Base-by-base conservation (phyloP, 176 grass and related monocot genomes). In the Sorghum bicolor region DNA sequence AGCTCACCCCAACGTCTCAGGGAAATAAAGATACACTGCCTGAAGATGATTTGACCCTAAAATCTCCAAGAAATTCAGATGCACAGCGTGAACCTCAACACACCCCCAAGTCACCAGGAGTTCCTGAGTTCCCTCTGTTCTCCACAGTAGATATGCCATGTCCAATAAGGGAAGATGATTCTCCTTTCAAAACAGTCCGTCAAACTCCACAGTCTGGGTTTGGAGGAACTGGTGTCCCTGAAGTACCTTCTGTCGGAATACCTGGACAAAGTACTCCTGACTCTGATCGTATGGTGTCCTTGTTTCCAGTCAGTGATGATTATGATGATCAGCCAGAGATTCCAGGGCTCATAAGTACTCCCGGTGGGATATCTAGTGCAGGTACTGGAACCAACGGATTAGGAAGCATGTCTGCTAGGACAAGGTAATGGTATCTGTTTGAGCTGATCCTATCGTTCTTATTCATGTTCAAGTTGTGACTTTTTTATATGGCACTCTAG, bases 371-470 rank as follows among this genome's bases (percentile, higher is more conserved):
- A 61, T 83, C 87, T 84, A 88, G 47, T 76, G 68, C 47, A 80
- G 91, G 72, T 80, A 90, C 86, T 63, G 64, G 77, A 43, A 67
- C 45, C 80, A 88, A 75, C 64, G 88, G 82, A 87, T 78, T 75
- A 68, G 81, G 76, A 70, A 91, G 84, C 85, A 90, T 94, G 86
- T 98, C 96, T 90, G 90, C 80, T n/a, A 91, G 93, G 73, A 95
- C 96, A 82, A 92, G 91, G 95, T 97, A 90, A 82, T 77, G 64
- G 45, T 11, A 63, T 80, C 78, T 67, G 34, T 66, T 80, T 67
- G 30, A 67, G 32, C 44, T 12, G 6, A 52, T 15, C 1, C n/a
- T 1, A 15, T 43, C 12, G 0, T 32, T 76, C 8, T 39, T 52
- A 63, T 81, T 55, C 43, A 31, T 74, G 25, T 20, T 10, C 36